Evolutionary conservation across 2,329 filamentous ascomycete species (phyloP).

Genomic region (Alternaria hordeiaustralica): DNA sequence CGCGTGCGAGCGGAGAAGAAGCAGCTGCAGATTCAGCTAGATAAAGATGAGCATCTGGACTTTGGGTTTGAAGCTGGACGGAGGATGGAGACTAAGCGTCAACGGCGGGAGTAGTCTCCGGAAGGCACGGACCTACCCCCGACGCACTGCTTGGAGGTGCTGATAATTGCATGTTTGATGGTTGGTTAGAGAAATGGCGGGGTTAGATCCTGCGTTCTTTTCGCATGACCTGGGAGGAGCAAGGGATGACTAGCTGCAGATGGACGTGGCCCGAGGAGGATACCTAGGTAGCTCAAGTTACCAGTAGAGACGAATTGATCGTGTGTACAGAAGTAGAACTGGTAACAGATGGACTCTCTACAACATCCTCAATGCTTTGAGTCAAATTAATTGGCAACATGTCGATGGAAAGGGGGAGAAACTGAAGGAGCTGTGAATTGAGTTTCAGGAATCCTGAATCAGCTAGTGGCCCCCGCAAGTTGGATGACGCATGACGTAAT

Average conservation of each 20-base stretch:
- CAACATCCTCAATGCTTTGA: background rate
- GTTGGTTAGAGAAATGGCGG: background rate
- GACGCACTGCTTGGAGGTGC: background rate
- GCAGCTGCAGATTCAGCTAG: background rate
- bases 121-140: background rate
- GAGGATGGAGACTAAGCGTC: constrained; percentile 6
- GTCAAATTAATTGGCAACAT: background rate
- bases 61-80: constrained; percentile 9
- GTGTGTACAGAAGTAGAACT: background rate
- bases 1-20: background rate
- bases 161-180: background rate
- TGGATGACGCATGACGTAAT: background rate
- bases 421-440: background rate
- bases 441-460: background rate
- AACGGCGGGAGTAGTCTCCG: background rate
- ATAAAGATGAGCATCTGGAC: constrained; percentile 1
- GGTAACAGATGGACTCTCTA: background rate
- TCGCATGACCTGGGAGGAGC: background rate
- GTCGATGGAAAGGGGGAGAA: background rate
- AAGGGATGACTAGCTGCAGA: background rate
- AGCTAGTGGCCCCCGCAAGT: background rate
- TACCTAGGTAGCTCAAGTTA: background rate
- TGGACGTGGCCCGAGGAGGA: background rate
- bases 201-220: background rate
- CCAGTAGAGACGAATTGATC: background rate